Conservation (phyloP, 768 basidiomycete species). For the Termitomyces sp. region DNA sequence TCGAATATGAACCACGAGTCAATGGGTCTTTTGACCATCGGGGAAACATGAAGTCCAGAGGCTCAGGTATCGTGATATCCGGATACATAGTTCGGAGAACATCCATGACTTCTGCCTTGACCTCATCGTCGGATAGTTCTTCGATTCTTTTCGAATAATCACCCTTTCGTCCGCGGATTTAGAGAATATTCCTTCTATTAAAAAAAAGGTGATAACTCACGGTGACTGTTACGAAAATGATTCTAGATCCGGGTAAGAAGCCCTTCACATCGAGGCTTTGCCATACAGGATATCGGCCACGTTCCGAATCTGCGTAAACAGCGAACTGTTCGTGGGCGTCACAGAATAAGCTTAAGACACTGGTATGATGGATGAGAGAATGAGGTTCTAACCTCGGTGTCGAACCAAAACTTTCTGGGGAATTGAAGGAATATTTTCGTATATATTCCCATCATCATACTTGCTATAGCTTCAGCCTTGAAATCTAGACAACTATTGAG, state of each 20-base stretch:
- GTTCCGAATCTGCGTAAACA: constrained; percentile 52
- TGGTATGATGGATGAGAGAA: no score
- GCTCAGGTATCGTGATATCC: constrained; percentile 49
- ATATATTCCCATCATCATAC: constrained; percentile 61
- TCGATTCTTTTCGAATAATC: no score
- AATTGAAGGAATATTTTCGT: constrained; percentile 71
- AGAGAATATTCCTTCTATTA: no score
- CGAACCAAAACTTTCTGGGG: constrained; percentile 53
- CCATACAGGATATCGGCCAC: constrained; percentile 68
- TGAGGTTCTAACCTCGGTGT: constrained; percentile 29
- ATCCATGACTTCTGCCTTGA: constrained; percentile 51
- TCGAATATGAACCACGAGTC: constrained; percentile 62
- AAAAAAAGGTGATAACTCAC: no score
- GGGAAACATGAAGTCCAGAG: constrained; percentile 51
- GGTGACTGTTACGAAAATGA: constrained; percentile 50
- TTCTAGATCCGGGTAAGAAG: constrained; percentile 59
- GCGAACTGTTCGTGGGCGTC: no score
- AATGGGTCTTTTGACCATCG: constrained; percentile 52
- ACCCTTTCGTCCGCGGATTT: no score
- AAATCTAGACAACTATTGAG: constrained; percentile 24
- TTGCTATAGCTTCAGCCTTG: constrained; percentile 60
- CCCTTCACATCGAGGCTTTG: constrained; percentile 54
- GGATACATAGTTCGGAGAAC: constrained; percentile 61
- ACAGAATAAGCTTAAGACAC: background rate
- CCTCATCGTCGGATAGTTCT: constrained; percentile 38